A percentile compares a stretch with the other conserved stretches of the same genome.
Conservation (phyloP, 208 protist genomes). For the Trypanosoma vivax region DNA sequence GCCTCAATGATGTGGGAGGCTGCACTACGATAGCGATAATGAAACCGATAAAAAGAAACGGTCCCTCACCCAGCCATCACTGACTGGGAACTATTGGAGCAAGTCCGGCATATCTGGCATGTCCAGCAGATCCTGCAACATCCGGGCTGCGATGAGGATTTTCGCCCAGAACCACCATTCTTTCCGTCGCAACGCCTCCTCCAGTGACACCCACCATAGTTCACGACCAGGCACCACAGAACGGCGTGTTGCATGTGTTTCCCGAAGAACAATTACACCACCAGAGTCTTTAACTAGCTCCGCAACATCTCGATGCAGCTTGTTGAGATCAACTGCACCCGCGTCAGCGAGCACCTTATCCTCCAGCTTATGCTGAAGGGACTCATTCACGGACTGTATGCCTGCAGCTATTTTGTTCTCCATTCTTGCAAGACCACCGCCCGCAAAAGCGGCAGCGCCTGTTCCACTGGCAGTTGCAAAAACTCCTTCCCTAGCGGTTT, state of each 20-base stretch:
- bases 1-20: too few species aligned
- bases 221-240: conserved; percentile 41
- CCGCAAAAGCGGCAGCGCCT: conserved; percentile 13
- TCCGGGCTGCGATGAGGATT: conserved; percentile 29
- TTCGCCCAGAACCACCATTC: conserved; percentile 65
- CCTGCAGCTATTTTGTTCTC: conserved; percentile 6
- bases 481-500: not conserved
- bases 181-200: conserved; percentile 38
- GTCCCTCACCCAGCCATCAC: not conserved
- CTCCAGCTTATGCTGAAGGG: conserved; percentile 3
- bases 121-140: conserved; percentile 64
- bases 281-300: conserved; percentile 6
- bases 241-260: conserved; percentile 19
- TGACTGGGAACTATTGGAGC: conserved; percentile 24
- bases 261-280: conserved; percentile 23
- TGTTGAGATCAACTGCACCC: not conserved
- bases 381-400: conserved; percentile 1
- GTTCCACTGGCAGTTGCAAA: conserved; percentile 3
- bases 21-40: too few species aligned
- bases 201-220: conserved; percentile 64
- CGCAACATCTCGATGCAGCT: conserved; percentile 3
- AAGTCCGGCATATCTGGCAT: conserved; percentile 84
- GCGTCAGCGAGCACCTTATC: not conserved
- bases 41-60: not conserved
- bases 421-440: conserved; percentile 4